These are phyloP conservation scores for Boletus patriciae DNA, from an alignment of 768 basidiomycete genomes.

Conservation along the genomic window DNA sequence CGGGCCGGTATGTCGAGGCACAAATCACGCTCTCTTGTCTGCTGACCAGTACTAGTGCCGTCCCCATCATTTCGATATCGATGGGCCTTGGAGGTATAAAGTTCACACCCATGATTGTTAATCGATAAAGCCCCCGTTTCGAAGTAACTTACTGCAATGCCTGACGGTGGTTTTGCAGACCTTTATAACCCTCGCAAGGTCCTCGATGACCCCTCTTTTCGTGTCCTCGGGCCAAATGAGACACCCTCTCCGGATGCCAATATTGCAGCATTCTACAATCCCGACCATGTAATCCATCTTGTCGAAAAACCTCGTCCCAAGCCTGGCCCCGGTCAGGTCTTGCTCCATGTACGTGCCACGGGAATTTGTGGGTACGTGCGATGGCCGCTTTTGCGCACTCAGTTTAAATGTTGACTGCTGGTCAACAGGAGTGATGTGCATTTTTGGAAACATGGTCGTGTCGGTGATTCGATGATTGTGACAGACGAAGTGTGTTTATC, in stretches of 20 bases:
- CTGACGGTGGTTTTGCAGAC: slow-evolving; percentile 35
- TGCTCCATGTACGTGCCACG: slow-evolving; percentile 64
- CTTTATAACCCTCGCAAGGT: slow-evolving; percentile 57
- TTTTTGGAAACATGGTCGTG: slow-evolving; percentile 69
- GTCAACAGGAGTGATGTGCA: slow-evolving; percentile 63
- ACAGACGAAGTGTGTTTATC: slow-evolving; percentile 52
- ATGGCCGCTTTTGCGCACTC: not conserved
- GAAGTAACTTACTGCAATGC: slow-evolving; percentile 14
- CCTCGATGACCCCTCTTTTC: slow-evolving; percentile 55
- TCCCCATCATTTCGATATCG: not conserved
- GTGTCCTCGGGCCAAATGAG: slow-evolving; percentile 50
- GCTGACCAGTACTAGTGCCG: slow-evolving; percentile 3
- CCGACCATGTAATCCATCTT: slow-evolving; percentile 60
- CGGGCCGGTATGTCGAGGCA: not conserved
- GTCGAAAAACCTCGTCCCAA: slow-evolving; percentile 62
- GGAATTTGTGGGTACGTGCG: slow-evolving; percentile 64
- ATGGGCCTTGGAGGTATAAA: not conserved
- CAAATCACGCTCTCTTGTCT: not conserved
- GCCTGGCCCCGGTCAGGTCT: slow-evolving; percentile 64
- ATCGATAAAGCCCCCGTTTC: not conserved
- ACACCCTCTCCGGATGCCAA: slow-evolving; percentile 48
- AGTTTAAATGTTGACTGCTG: not conserved
- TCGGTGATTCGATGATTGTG: slow-evolving; percentile 70
- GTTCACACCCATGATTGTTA: not conserved
- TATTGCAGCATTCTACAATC: slow-evolving; percentile 66